Evolutionary conservation across 257 asterid genomes (phyloP).

Genomic region (Craterostigma plantagineum): DNA sequence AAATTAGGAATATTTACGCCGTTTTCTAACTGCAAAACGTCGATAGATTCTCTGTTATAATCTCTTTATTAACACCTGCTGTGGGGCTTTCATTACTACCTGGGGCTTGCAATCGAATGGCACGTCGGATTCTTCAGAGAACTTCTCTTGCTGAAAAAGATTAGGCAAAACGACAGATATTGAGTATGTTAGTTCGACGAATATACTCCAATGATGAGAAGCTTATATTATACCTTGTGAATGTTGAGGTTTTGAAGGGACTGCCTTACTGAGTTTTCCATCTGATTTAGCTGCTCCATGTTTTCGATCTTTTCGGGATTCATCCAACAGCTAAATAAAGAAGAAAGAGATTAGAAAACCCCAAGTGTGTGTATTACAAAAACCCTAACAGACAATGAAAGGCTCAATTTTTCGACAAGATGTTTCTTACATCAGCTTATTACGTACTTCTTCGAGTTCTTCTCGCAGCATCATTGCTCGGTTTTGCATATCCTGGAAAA

Average conservation of each 20-base stretch:
- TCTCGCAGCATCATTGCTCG: slow-evolving; percentile 33
- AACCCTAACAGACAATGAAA: neutral
- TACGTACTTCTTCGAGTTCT: slow-evolving; percentile 30
- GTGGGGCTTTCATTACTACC: slow-evolving; percentile 13
- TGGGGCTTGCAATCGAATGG: slow-evolving; percentile 43
- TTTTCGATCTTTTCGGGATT: slow-evolving; percentile 59
- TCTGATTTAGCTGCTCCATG: slow-evolving; percentile 47
- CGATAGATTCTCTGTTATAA: neutral
- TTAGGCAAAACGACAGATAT: neutral
- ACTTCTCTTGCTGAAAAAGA: slow-evolving; percentile 24
- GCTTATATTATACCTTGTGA: slow-evolving; percentile 27
- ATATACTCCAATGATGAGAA: too few species aligned
- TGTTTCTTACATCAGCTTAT: slow-evolving; percentile 33
- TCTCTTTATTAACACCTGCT: neutral
- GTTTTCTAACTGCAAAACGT: slow-evolving; percentile 26
- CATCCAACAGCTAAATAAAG: slow-evolving; percentile 56
- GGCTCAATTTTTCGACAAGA: slow-evolving; percentile 5
- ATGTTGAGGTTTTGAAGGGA: slow-evolving; percentile 32
- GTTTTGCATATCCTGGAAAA: slow-evolving; percentile 45
- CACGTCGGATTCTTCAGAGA: slow-evolving; percentile 22
- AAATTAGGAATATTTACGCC: slow-evolving; percentile 26
- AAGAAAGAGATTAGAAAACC: neutral
- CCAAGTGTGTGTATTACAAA: too few species aligned
- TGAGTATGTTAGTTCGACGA: neutral
- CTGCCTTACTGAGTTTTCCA: slow-evolving; percentile 52